Percentiles rank a stretch among this genome's conserved stretches.
phyloP scores from a whole-genome alignment of 805 yeast species.

The Candida coquimbonensis region DNA sequence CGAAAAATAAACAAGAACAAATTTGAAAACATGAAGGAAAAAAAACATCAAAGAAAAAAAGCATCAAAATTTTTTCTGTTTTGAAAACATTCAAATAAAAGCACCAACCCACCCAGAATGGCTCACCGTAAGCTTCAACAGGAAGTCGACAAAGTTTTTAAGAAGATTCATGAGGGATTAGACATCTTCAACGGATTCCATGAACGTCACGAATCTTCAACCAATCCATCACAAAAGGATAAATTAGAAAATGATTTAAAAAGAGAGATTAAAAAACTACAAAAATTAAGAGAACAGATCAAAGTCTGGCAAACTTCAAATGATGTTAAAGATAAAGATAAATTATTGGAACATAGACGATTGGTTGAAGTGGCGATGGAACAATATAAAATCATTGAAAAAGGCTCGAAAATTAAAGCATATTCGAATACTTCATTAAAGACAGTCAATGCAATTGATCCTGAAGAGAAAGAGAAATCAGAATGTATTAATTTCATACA shows the following conservation, averaged over 20 bases:
- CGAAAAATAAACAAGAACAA: too few species aligned
- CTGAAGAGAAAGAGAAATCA: slow-evolving; percentile 70
- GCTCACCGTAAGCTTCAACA: slow-evolving; percentile 24
- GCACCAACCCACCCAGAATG: slow-evolving; percentile 9
- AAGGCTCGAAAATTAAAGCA: slow-evolving; percentile 87
- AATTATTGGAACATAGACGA: slow-evolving; percentile 67
- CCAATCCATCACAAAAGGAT: slow-evolving; percentile 81
- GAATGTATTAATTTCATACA: slow-evolving; percentile 68
- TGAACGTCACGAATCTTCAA: slow-evolving; percentile 75
- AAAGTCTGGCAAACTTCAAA: slow-evolving; percentile 89
- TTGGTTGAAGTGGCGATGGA: slow-evolving; percentile 82
- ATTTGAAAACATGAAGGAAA: too few species aligned
- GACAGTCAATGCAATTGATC: slow-evolving; percentile 53
- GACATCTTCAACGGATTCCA: slow-evolving; percentile 77
- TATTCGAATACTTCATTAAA: slow-evolving; percentile 88
- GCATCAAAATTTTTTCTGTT: not conserved
- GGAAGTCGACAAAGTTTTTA: slow-evolving; percentile 85
- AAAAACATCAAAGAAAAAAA: too few species aligned
- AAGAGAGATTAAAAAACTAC: slow-evolving; percentile 90
- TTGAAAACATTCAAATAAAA: not conserved
- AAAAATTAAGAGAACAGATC: slow-evolving; percentile 88
- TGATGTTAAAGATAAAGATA: slow-evolving; percentile 84
- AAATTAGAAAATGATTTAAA: slow-evolving; percentile 87
- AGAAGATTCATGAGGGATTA: slow-evolving; percentile 88
- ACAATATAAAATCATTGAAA: slow-evolving; percentile 88